Evolutionary conservation across 768 basidiomycete genomes (phyloP), one percentile per base, ranked within the genome.

Genomic region (Piloderma croceum): DNA sequence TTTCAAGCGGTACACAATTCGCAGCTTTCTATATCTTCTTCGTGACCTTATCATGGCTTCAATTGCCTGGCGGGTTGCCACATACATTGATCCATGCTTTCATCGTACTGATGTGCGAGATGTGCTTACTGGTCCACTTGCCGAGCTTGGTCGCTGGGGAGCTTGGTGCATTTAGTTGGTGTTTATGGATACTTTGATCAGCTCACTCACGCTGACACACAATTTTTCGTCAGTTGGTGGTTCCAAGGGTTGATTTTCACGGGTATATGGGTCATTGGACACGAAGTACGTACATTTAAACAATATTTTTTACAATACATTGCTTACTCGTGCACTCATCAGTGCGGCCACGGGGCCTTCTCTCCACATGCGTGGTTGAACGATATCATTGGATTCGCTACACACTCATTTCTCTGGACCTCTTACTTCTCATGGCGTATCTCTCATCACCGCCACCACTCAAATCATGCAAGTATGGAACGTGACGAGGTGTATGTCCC

Each of bases 21-120:
- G 59, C 39, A 68, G 73, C 5, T 43, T 74, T 2, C 42, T 59
- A 3, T 73, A 69, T 49, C 56, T 74, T 19, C 55, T 59, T 43
- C 69, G 74, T 6, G 76, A 78, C 45, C 13, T 76, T 10, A 29
- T 66, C 9, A 44, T 76, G 52, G 71, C 73, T 1, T 61, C 60
- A 7, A 46, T 57, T 12, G 57, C 64, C 12, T 74, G 71, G 69
- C 64, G 56, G 22, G 45, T 68, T 5, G 74, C 71, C 2, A 63
- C 62, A 11, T 51, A 48, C 24, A 72, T 71, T 12, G n/a, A n/a
- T n/a, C n/a, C n/a, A n/a, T n/a, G n/a, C n/a, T n/a, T n/a, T n/a
- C n/a, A n/a, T n/a, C n/a, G n/a, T n/a, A n/a, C n/a, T n/a, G n/a
- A n/a, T n/a, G n/a, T n/a, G n/a, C n/a, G n/a, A n/a, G n/a, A n/a